Evolutionary conservation across 2,329 filamentous ascomycete genomes (phyloP).

Genomic region (Mycosphaerella sp.): DNA sequence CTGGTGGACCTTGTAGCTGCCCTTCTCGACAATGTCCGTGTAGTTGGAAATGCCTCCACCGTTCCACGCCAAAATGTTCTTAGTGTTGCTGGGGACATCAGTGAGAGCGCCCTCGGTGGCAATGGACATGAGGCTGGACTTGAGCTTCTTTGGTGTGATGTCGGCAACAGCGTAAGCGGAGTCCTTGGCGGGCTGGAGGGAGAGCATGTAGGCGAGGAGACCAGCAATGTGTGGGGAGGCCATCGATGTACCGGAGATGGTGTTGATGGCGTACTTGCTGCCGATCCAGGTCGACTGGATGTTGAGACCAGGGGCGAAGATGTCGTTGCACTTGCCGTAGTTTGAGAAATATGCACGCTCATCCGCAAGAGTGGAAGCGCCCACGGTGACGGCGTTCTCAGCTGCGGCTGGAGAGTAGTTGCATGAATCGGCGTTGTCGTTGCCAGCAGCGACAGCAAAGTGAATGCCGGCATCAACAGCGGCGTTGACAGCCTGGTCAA

Average conservation of each 20-base stretch:
- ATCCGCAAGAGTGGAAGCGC: conserved; percentile 86
- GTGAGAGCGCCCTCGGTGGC: conserved; percentile 70
- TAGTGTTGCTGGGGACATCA: conserved; percentile 78
- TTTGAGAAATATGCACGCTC: conserved; percentile 99
- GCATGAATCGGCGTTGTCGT: conserved; percentile 96
- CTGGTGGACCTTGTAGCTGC: conserved; percentile 32
- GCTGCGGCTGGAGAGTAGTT: conserved; percentile 97
- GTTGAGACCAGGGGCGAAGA: conserved; percentile 87
- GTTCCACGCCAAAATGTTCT: conserved; percentile 98
- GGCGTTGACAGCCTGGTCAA: conserved; percentile 89
- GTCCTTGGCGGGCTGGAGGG: conserved; percentile 82
- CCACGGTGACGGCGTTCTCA: conserved; percentile 86
- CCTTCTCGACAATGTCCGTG: conserved; percentile 40
- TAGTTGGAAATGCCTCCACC: conserved; percentile 93
- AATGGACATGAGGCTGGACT: conserved; percentile 77
- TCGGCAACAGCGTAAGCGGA: conserved; percentile 85
- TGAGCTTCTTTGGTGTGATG: conserved; percentile 90
- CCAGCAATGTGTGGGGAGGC: conserved; percentile 94
- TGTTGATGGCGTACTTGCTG: conserved; percentile 92
- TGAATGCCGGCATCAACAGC: conserved; percentile 87
- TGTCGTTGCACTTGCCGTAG: conserved; percentile 98
- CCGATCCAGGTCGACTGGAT: conserved; percentile 98
- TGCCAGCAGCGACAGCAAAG: conserved; percentile 96
- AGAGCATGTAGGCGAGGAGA: conserved; percentile 96
- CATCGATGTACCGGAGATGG: conserved; percentile 99